Conservation (phyloP, 768 basidiomycete genomes). For the Scleroderma bovista region DNA sequence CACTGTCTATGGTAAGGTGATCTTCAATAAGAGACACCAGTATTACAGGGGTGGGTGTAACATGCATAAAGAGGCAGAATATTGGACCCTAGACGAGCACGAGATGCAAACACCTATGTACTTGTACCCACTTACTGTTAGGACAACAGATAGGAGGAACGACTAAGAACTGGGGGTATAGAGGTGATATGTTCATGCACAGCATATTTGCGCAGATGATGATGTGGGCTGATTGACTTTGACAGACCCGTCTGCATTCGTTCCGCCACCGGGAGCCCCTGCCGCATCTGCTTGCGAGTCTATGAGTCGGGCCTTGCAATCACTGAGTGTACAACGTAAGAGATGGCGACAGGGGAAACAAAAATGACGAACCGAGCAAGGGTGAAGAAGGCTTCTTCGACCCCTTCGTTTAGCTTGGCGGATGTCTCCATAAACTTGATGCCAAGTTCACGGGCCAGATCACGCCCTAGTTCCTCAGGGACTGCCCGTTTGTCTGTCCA, state of each 20-base stretch:
- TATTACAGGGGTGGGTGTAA: background rate
- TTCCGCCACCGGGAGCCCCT: conserved; percentile 31
- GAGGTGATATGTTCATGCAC: conserved; percentile 34
- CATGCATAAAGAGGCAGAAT: background rate
- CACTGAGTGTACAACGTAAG: conserved; percentile 42
- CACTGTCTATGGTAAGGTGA: background rate
- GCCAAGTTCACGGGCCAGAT: conserved; percentile 90
- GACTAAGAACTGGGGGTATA: conserved; percentile 6
- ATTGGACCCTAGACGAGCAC: background rate
- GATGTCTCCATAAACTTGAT: conserved; percentile 97
- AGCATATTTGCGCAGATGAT: conserved; percentile 45
- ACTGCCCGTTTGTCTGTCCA: conserved; percentile 96
- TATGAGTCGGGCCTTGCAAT: conserved; percentile 96
- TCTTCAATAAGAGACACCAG: too few species aligned
- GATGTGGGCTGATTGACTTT: conserved; percentile 57
- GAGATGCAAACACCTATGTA: background rate
- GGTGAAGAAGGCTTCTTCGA: conserved; percentile 98
- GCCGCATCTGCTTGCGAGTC: conserved; percentile 78
- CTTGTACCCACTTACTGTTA: background rate
- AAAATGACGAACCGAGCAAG: conserved; percentile 74
- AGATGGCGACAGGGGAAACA: background rate
- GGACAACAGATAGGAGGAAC: conserved; percentile 1
- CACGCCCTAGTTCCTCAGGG: conserved; percentile 86
- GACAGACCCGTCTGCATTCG: conserved; percentile 52
- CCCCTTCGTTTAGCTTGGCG: conserved; percentile 94